phyloP scores from a whole-genome alignment of 2,329 filamentous ascomycete species.

The Diaporthe vaccinii region DNA sequence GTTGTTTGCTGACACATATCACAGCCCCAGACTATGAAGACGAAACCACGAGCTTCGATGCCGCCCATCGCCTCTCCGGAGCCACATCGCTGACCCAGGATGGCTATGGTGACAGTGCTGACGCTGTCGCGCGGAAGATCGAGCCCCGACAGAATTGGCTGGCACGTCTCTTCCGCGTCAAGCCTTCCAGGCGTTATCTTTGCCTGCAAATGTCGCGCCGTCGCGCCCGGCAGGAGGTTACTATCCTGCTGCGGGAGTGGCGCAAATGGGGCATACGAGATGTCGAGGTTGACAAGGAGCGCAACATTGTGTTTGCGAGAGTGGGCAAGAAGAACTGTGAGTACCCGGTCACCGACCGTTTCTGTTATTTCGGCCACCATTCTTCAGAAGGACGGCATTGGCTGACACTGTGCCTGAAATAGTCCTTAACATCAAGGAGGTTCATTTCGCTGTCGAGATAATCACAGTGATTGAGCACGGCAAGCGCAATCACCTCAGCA shows the following conservation, averaged over 20 bases:
- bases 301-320: constrained; percentile 83
- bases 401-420: constrained; percentile 31
- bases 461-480: constrained; percentile 92
- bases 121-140: constrained; percentile 62
- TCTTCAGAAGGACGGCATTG: background rate
- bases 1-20: constrained; percentile 7
- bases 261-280: constrained; percentile 84
- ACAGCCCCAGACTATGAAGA: constrained; percentile 52
- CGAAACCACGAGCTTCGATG: constrained; percentile 22
- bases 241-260: constrained; percentile 83
- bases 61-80: constrained; percentile 39
- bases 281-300: constrained; percentile 82
- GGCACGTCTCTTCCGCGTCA: constrained; percentile 88
- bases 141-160: constrained; percentile 87
- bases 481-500: constrained; percentile 79
- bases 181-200: constrained; percentile 81
- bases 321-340: constrained; percentile 84
- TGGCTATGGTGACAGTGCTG: constrained; percentile 54
- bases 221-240: constrained; percentile 83
- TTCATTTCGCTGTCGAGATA: constrained; percentile 88
- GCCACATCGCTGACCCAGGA: constrained; percentile 48
- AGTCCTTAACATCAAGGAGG: constrained; percentile 87
- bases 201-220: constrained; percentile 81
- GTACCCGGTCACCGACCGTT: constrained; percentile 50
- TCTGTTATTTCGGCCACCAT: background rate